Conservation (phyloP, 768 basidiomycete species). For the Boletellus ananas region DNA sequence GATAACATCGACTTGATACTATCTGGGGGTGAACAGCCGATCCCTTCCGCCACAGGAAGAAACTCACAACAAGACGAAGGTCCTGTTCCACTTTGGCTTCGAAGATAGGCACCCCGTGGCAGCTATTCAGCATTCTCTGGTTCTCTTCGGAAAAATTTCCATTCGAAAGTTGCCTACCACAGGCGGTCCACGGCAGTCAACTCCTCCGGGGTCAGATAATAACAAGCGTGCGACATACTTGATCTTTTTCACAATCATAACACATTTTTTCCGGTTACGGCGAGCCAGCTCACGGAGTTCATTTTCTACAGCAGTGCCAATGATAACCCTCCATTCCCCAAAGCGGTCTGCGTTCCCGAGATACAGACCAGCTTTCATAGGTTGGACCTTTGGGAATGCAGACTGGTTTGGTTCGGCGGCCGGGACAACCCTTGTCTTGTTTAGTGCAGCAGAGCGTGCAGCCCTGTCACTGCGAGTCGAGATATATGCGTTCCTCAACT, state of each 20-base stretch:
- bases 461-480: background rate
- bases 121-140: constrained; percentile 53
- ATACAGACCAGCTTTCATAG: constrained; percentile 58
- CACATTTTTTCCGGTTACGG: constrained; percentile 45
- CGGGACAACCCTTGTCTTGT: background rate
- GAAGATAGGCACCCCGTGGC: constrained; percentile 52
- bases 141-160: constrained; percentile 69
- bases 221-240: constrained; percentile 37
- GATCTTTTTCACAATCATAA: constrained; percentile 64
- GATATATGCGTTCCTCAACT: constrained; percentile 9
- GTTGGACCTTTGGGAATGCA: constrained; percentile 47
- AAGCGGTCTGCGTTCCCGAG: constrained; percentile 58
- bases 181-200: background rate
- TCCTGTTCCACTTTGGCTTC: constrained; percentile 66
- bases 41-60: background rate
- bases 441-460: background rate
- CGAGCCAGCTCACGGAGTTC: constrained; percentile 47
- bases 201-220: background rate
- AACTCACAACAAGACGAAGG: constrained; percentile 46
- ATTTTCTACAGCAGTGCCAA: constrained; percentile 48
- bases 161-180: constrained; percentile 57
- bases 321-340: constrained; percentile 60
- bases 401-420: constrained; percentile 15
- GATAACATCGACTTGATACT: constrained; percentile 51
- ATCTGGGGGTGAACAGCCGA: background rate